These are phyloP conservation scores for Mycena alexandri DNA, from an alignment of 768 basidiomycete genomes.

Conservation along the genomic window DNA sequence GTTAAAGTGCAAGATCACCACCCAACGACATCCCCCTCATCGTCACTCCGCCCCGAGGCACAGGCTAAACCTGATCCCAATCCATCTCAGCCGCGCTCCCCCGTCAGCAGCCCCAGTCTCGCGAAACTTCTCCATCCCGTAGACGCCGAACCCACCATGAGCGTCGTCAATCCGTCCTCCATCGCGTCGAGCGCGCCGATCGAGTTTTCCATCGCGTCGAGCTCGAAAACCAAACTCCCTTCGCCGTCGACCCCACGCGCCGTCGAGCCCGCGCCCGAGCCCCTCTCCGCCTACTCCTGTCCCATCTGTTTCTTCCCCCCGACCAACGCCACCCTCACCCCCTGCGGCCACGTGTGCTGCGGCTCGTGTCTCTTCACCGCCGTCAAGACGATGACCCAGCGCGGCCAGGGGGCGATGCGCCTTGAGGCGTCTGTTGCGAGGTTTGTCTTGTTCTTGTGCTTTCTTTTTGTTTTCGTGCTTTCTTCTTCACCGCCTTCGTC, in stretches of 20 bases:
- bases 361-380: conserved; percentile 82
- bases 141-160: not conserved
- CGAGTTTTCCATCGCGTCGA: conserved; percentile 27
- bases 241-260: conserved; percentile 28
- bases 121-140: conserved; percentile 41
- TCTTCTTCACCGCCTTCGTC: not conserved
- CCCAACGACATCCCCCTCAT: too few species aligned
- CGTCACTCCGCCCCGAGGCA: too few species aligned
- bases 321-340: conserved; percentile 80
- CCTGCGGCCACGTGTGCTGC: conserved; percentile 86
- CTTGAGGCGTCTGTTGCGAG: conserved; percentile 53
- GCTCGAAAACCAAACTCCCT: conserved; percentile 25
- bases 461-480: not conserved
- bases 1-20: too few species aligned
- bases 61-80: conserved; percentile 11
- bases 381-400: conserved; percentile 71
- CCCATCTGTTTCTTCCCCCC: conserved; percentile 86
- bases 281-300: conserved; percentile 75
- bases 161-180: conserved; percentile 14
- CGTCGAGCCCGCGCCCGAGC: conserved; percentile 42
- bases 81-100: conserved; percentile 27
- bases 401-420: conserved; percentile 49
- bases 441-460: conserved; percentile 51
- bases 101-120: conserved; percentile 43
- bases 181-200: conserved; percentile 10